A percentile compares a stretch with the other conserved stretches of the same genome.
These are phyloP conservation scores for Leccinum variicolor DNA, from an alignment of 768 basidiomycete species.

Conservation along the genomic window DNA sequence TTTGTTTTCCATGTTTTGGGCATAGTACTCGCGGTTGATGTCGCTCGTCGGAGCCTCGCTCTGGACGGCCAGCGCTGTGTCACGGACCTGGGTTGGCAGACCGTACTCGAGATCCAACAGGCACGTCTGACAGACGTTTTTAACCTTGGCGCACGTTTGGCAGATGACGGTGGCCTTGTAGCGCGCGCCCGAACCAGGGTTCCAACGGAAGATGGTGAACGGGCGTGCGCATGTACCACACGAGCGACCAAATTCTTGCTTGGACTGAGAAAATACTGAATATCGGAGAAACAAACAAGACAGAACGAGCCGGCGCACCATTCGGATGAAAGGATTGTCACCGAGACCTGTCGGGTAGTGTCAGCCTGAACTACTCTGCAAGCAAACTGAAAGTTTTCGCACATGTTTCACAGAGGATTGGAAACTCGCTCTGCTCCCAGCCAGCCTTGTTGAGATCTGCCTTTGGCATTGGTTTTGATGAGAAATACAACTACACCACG, in stretches of 20 bases:
- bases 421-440: constrained; percentile 92
- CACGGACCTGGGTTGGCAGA: constrained; percentile 93
- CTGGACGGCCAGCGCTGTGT: constrained; percentile 84
- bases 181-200: constrained; percentile 88
- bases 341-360: constrained; percentile 59
- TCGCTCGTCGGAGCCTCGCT: constrained; percentile 94
- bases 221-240: constrained; percentile 98
- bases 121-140: constrained; percentile 97
- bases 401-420: constrained; percentile 94
- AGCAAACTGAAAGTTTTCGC: constrained; percentile 23
- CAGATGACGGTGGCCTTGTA: constrained; percentile 98
- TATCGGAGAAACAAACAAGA: not conserved
- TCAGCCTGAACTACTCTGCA: constrained; percentile 4
- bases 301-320: constrained; percentile 52
- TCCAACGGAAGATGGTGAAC: constrained; percentile 98
- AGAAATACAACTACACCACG: not conserved
- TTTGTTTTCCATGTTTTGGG: constrained; percentile 87
- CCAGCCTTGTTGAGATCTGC: constrained; percentile 94
- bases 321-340: constrained; percentile 88
- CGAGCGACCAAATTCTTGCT: constrained; percentile 93
- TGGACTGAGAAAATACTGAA: constrained; percentile 67
- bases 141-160: constrained; percentile 95
- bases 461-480: constrained; percentile 56
- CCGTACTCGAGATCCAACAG: constrained; percentile 95
- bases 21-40: constrained; percentile 94